Evolutionary conservation across 2,329 filamentous ascomycete genomes (phyloP).

Genomic region (Alternaria atra): DNA sequence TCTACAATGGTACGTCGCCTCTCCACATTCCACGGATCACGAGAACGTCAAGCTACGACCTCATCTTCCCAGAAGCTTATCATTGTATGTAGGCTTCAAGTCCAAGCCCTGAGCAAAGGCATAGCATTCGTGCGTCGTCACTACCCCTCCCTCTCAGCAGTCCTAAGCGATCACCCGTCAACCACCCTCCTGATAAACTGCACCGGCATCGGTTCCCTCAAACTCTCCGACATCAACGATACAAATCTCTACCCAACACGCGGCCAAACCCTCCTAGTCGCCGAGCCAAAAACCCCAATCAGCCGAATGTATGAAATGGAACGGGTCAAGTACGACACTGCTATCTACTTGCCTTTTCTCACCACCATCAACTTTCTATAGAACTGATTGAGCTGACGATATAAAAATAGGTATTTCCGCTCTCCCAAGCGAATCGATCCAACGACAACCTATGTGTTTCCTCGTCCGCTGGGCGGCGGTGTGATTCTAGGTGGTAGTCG

Average conservation of each 20-base stretch:
- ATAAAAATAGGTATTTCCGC: slow-evolving; percentile 45
- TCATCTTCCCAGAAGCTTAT: neutral
- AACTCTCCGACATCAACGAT: slow-evolving; percentile 85
- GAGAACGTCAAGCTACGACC: neutral
- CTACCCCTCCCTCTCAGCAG: slow-evolving; percentile 73
- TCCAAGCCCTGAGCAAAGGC: slow-evolving; percentile 77
- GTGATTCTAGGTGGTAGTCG: slow-evolving; percentile 87
- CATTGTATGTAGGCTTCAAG: slow-evolving; percentile 39
- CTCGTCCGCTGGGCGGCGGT: slow-evolving; percentile 69
- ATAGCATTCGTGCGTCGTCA: slow-evolving; percentile 62
- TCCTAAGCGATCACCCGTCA: slow-evolving; percentile 66
- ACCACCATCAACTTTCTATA: neutral
- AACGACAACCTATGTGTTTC: slow-evolving; percentile 57
- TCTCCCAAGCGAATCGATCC: slow-evolving; percentile 54
- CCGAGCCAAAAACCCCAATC: slow-evolving; percentile 52
- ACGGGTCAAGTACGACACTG: slow-evolving; percentile 15
- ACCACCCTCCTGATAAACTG: slow-evolving; percentile 83
- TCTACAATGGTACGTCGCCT: slow-evolving; percentile 44
- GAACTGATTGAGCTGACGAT: neutral
- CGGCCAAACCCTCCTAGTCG: slow-evolving; percentile 83
- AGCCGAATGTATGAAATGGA: slow-evolving; percentile 49
- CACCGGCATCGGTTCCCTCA: slow-evolving; percentile 78
- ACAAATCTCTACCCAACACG: slow-evolving; percentile 74
- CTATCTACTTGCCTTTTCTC: neutral
- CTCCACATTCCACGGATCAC: neutral